Conservation (phyloP, 441 rosid genomes). For the Adansonia gregorii region DNA sequence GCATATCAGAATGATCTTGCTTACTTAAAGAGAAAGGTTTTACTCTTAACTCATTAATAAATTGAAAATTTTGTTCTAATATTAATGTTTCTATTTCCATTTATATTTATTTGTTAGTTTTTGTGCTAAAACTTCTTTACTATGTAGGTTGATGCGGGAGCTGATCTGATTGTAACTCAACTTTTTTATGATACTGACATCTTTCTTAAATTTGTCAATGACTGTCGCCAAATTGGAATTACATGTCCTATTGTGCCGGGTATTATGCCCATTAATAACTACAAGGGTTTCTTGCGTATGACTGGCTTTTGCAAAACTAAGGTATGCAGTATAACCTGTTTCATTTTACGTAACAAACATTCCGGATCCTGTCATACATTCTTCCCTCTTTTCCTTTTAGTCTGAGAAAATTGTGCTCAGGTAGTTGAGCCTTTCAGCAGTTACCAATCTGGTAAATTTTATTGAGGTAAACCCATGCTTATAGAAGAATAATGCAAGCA, state of each 20-base stretch:
- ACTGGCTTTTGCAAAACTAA: conserved; percentile 97
- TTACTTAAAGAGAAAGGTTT: conserved; percentile 85
- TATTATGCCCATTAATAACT: conserved; percentile 94
- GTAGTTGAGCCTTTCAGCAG: neutral
- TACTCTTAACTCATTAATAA: neutral
- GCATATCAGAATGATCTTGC: conserved; percentile 81
- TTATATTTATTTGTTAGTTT: neutral
- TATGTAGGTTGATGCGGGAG: conserved; percentile 94
- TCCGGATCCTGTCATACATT: neutral
- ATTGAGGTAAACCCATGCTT: no score
- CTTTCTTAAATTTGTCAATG: conserved; percentile 87
- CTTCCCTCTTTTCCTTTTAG: neutral
- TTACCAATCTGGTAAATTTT: neutral
- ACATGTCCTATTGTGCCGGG: conserved; percentile 95
- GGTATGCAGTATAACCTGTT: conserved; percentile 46
- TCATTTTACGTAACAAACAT: neutral
- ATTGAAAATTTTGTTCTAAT: neutral
- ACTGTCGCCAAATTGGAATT: conserved; percentile 92
- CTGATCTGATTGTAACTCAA: conserved; percentile 84
- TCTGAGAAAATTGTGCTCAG: neutral
- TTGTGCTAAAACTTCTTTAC: conserved; percentile 27
- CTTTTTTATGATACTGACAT: conserved; percentile 92
- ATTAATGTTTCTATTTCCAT: neutral
- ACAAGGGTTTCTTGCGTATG: conserved; percentile 96
- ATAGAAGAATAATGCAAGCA: no score